Base-by-base conservation (phyloP, 768 basidiomycete genomes). In the Pulveroboletus sp. region DNA sequence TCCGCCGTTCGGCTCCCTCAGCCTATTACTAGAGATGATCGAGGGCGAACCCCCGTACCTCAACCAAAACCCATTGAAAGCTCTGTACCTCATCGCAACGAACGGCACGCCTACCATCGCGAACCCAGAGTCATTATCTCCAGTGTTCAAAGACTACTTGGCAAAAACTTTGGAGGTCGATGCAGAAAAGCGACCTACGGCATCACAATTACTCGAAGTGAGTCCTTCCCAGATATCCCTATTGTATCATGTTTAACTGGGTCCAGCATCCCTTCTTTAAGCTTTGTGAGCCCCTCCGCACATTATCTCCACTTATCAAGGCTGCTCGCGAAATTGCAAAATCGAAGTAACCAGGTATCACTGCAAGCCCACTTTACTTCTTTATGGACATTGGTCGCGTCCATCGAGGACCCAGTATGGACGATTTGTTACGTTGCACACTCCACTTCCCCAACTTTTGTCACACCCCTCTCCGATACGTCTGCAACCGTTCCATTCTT, bases 41-140 rank as follows among this genome's bases (percentile, higher is more conserved):
- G 93, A 97, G 71, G 94, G 93, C 48, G 94, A 96, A 68, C 93
- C 93, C 0, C 93, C 93, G 21, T 96, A 96, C 62, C 78, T 95
- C 32, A 94, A 94, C 65, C 93, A 96, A 74, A 95, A 95, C 70
- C 93, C 94, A 0, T 76, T 96, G 46, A 97, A 96, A 68, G 96
- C 96, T 3, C 73, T 99, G 39, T 99, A 98, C 69, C 81, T 99
- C 42, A 99, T 99, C 60, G 95, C 95, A 2, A 99, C 95, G 8
- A 97, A 97, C 59, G 95, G 96, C 26, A 98, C 95, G 21, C 96
- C 96, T 0, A 88, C 87, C 46, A 93, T 99, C 57, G 88, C 91
- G 47, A 97, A 96, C 68, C 94, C 94, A 8, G 86, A 86, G 61
- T 71, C 77, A 46, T 69, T 88, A 31, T 87, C 85, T 3, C 62